Conservation (phyloP, 441 rosid genomes). For the Capsella rubella region DNA sequence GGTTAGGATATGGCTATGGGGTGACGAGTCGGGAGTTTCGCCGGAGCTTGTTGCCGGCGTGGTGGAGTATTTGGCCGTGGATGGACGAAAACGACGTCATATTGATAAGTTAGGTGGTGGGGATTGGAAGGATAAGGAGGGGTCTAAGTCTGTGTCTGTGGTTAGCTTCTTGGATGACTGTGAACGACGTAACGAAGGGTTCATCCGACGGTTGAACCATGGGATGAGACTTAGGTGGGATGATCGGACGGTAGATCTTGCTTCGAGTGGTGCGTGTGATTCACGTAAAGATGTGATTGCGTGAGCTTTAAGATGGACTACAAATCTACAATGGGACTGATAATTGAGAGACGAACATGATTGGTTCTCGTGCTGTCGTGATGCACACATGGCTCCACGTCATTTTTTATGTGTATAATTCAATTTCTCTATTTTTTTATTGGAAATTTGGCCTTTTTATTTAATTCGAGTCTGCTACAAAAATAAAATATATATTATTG, state of each 20-base stretch:
- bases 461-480: too few relatives aligned
- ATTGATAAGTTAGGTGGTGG: constrained; percentile 3
- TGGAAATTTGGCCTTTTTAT: not conserved
- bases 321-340: constrained; percentile 18
- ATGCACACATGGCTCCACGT: constrained; percentile 42
- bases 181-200: constrained; percentile 50
- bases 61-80: constrained; percentile 51
- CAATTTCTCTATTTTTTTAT: not conserved
- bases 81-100: constrained; percentile 20
- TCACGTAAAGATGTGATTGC: constrained; percentile 29
- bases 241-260: constrained; percentile 49
- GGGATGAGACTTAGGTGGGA: constrained; percentile 52
- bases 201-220: constrained; percentile 57
- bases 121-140: constrained; percentile 43
- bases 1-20: constrained; percentile 62
- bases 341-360: constrained; percentile 39
- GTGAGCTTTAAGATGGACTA: constrained; percentile 26
- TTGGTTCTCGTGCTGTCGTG: constrained; percentile 34
- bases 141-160: constrained; percentile 40
- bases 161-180: constrained; percentile 43
- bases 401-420: constrained; percentile 17
- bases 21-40: constrained; percentile 49
- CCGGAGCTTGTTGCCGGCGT: constrained; percentile 51
- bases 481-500: not conserved
- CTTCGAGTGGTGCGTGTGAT: constrained; percentile 43